Evolutionary conservation across 768 basidiomycete species (phyloP).

Genomic region (Lyophyllum decastes): DNA sequence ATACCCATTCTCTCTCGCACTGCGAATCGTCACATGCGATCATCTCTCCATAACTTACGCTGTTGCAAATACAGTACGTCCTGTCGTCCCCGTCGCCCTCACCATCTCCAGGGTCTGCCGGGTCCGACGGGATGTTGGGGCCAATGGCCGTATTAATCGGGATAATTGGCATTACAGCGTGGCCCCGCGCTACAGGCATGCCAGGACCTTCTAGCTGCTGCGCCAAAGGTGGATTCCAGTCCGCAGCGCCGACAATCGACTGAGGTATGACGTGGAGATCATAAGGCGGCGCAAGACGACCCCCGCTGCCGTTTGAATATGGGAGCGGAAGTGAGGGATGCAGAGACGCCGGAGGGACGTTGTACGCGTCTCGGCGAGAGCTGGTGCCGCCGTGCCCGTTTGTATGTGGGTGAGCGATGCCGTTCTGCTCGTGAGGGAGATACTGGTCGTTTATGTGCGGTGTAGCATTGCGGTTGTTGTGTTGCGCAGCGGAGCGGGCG

Average conservation of each 20-base stretch:
- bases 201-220: conserved; percentile 76
- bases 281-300: conserved; percentile 40
- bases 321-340: conserved; percentile 59
- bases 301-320: conserved; percentile 35
- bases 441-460: conserved; percentile 35
- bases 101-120: conserved; percentile 45
- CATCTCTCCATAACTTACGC: conserved; percentile 91
- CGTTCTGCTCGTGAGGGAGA: conserved; percentile 31
- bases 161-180: conserved; percentile 31
- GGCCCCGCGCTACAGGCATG: conserved; percentile 65
- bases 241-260: conserved; percentile 32
- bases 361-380: conserved; percentile 42
- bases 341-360: conserved; percentile 50
- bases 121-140: conserved; percentile 31
- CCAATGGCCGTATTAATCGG: conserved; percentile 28
- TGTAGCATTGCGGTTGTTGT: conserved; percentile 41
- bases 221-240: conserved; percentile 52
- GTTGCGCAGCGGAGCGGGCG: conserved; percentile 37
- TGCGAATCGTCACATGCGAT: conserved; percentile 85
- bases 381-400: conserved; percentile 8
- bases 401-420: conserved; percentile 18
- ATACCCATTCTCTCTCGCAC: conserved; percentile 90
- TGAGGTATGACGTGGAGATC: conserved; percentile 38
- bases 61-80: conserved; percentile 84
- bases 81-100: conserved; percentile 64